A percentile compares a stretch with the other conserved stretches of the same genome.
These are phyloP conservation scores for Acrocalymma vagum DNA, from an alignment of 2,329 filamentous ascomycete genomes.

Conservation along the genomic window DNA sequence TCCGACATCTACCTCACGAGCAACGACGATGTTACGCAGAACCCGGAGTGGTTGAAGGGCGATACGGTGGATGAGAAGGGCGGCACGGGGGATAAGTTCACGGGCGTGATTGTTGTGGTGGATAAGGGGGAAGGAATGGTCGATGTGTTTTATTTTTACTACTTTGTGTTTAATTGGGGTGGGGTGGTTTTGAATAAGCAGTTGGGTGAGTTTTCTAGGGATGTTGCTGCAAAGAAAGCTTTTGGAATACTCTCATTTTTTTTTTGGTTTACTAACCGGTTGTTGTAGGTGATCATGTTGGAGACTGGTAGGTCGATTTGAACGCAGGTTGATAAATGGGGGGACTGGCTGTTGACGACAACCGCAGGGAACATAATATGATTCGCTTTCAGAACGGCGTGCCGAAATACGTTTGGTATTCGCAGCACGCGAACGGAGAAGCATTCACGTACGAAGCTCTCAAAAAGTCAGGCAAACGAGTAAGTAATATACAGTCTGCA, in stretches of 20 bases:
- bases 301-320: conserved; percentile 59
- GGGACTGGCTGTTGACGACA: background rate
- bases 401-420: conserved; percentile 66
- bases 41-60: conserved; percentile 55
- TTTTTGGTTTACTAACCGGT: background rate
- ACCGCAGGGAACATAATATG: conserved; percentile 68
- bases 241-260: background rate
- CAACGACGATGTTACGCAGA: conserved; percentile 40
- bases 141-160: conserved; percentile 69
- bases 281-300: conserved; percentile 61
- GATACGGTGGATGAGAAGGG: conserved; percentile 59
- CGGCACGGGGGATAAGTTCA: conserved; percentile 54
- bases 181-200: conserved; percentile 55
- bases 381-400: conserved; percentile 65
- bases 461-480: conserved; percentile 60
- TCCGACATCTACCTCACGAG: conserved; percentile 50
- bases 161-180: conserved; percentile 63
- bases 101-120: conserved; percentile 62
- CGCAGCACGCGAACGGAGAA: conserved; percentile 67
- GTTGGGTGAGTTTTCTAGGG: conserved; percentile 30
- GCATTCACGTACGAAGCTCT: conserved; percentile 65
- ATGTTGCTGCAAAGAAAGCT: background rate
- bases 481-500: conserved; percentile 15
- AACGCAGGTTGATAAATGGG: background rate
- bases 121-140: conserved; percentile 61